These are phyloP conservation scores for Zygosaccharomyces pseudobailii DNA, from an alignment of 1,139 yeast genomes.

Conservation along the genomic window DNA sequence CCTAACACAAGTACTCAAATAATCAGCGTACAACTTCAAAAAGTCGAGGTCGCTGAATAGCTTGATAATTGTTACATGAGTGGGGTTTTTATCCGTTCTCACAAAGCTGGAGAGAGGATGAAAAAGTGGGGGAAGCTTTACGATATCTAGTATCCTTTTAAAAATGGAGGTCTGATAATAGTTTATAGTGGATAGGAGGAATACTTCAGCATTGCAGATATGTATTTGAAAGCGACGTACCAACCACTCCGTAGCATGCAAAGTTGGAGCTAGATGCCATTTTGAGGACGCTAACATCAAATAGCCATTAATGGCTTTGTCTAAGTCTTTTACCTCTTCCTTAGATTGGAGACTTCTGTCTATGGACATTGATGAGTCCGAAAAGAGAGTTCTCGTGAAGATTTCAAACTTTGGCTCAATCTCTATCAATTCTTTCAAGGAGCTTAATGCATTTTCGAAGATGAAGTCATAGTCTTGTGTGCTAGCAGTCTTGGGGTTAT, in stretches of 20 bases:
- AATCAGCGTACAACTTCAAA: constrained; percentile 59
- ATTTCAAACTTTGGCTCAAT: constrained; percentile 70
- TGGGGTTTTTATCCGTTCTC: constrained; percentile 58
- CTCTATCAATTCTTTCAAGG: constrained; percentile 64
- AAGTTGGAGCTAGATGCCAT: constrained; percentile 67
- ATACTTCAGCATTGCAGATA: constrained; percentile 67
- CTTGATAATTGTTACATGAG: constrained; percentile 64
- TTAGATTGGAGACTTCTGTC: constrained; percentile 78
- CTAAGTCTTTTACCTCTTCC: constrained; percentile 70
- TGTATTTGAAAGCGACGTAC: constrained; percentile 88
- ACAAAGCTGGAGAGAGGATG: constrained; percentile 67
- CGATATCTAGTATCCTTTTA: constrained; percentile 66
- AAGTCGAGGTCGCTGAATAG: constrained; percentile 69
- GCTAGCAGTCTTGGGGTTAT: constrained; percentile 83
- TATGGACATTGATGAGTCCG: constrained; percentile 69
- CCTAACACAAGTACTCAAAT: constrained; percentile 50
- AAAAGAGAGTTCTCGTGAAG: constrained; percentile 69
- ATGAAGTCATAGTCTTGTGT: constrained; percentile 88
- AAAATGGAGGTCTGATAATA: constrained; percentile 72
- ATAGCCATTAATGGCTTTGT: constrained; percentile 70
- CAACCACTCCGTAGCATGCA: constrained; percentile 90
- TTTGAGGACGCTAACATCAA: constrained; percentile 60
- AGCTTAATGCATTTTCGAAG: constrained; percentile 67
- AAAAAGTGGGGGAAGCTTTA: constrained; percentile 70
- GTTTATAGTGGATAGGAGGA: constrained; percentile 70